Evolutionary conservation across 2,329 filamentous ascomycete genomes (phyloP).

Genomic region (Phialemoniopsis sp.): DNA sequence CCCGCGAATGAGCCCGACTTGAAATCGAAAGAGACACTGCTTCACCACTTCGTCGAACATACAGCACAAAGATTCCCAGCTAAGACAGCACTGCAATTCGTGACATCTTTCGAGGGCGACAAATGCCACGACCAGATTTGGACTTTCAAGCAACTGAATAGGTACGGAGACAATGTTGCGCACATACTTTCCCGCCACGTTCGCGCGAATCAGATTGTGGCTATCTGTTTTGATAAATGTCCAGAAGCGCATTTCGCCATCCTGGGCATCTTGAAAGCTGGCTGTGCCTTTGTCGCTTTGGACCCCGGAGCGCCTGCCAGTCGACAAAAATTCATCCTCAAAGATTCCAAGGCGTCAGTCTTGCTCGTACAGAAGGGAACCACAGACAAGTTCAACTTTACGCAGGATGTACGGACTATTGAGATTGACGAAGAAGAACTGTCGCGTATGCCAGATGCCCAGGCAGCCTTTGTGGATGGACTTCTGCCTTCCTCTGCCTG

Average conservation of each 20-base stretch:
- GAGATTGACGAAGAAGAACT: constrained; percentile 25
- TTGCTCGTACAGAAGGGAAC: constrained; percentile 50
- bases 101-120: constrained; percentile 46
- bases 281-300: constrained; percentile 76
- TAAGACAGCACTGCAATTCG: constrained; percentile 72
- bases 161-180: constrained; percentile 68
- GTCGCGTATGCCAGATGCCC: constrained; percentile 2
- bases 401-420: constrained; percentile 23
- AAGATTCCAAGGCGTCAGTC: constrained; percentile 64
- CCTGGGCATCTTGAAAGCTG: constrained; percentile 76
- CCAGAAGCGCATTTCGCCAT: constrained; percentile 81
- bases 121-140: constrained; percentile 41
- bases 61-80: constrained; percentile 53
- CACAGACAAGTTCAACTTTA: constrained; percentile 22
- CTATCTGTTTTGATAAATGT: constrained; percentile 79
- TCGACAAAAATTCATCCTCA: constrained; percentile 72
- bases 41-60: constrained; percentile 76
- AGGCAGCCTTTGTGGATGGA: constrained; percentile 23
- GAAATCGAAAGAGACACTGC: constrained; percentile 49
- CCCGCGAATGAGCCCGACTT: constrained; percentile 57
- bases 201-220: constrained; percentile 59
- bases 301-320: constrained; percentile 69
- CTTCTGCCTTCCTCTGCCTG: constrained; percentile 54
- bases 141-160: constrained; percentile 71
- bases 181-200: constrained; percentile 53